Conservation (phyloP, 257 asterid genomes). For the Plantago elongata region DNA sequence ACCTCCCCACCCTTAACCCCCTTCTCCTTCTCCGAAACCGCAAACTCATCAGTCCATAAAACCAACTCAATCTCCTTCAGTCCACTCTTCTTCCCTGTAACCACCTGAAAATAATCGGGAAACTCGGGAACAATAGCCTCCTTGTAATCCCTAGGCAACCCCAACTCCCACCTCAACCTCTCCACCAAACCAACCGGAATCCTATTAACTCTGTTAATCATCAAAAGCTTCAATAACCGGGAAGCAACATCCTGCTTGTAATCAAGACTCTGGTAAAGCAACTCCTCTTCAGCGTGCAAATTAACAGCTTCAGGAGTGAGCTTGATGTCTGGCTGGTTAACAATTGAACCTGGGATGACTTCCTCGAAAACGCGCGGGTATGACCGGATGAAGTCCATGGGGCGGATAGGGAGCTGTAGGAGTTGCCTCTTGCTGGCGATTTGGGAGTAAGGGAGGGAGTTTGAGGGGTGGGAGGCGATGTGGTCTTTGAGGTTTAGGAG, state of each 20-base stretch:
- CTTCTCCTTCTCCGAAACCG: conserved; percentile 61
- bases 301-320: conserved; percentile 46
- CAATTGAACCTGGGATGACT: conserved; percentile 53
- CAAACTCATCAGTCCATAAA: conserved; percentile 77
- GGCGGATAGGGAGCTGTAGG: conserved; percentile 67
- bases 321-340: conserved; percentile 67
- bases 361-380: conserved; percentile 68
- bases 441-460: conserved; percentile 59
- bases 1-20: conserved; percentile 27
- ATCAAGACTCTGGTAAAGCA: conserved; percentile 45
- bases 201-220: conserved; percentile 59
- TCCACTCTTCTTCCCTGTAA: conserved; percentile 20
- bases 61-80: conserved; percentile 59
- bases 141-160: conserved; percentile 61
- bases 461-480: conserved; percentile 71
- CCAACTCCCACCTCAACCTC: conserved; percentile 72
- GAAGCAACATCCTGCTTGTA: conserved; percentile 61
- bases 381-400: conserved; percentile 71
- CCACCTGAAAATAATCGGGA: conserved; percentile 76
- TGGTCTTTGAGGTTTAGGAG: conserved; percentile 61
- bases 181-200: conserved; percentile 55
- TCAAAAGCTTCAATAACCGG: conserved; percentile 76
- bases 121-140: conserved; percentile 61
- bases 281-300: conserved; percentile 48
- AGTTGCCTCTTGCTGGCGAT: conserved; percentile 44